Evolutionary conservation across 176 grass and related monocot species (phyloP).

Genomic region (Aegilops tauschii): DNA sequence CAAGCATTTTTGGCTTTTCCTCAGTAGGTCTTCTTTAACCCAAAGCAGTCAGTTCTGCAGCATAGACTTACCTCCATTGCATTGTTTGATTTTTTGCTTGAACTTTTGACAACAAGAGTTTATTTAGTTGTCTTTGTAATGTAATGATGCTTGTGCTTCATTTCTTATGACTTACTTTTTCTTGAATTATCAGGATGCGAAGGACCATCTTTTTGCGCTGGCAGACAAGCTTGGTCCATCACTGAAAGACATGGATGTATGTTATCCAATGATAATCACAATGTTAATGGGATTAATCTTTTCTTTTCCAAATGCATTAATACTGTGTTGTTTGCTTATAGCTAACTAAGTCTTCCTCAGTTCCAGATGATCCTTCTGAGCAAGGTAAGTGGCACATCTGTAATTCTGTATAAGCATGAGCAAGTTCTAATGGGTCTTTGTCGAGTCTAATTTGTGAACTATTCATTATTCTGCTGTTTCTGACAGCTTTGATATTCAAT

Average conservation of each 20-base stretch:
- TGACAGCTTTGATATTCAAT: slow-evolving; percentile 5
- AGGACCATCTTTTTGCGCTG: slow-evolving; percentile 95
- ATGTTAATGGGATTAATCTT: slow-evolving; percentile 6
- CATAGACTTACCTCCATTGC: background rate
- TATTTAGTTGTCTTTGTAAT: slow-evolving; percentile 2
- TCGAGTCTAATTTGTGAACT: background rate
- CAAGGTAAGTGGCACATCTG: slow-evolving; percentile 63
- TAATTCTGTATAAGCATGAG: slow-evolving; percentile 13
- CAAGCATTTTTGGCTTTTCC: background rate
- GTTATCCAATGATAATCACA: slow-evolving; percentile 21
- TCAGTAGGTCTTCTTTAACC: background rate
- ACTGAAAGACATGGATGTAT: slow-evolving; percentile 88
- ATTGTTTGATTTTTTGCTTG: slow-evolving; percentile 6
- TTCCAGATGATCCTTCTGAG: slow-evolving; percentile 74
- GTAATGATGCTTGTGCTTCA: background rate
- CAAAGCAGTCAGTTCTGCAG: slow-evolving; percentile 21
- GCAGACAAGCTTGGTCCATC: slow-evolving; percentile 91
- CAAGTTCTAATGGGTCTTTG: background rate
- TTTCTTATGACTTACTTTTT: slow-evolving; percentile 14
- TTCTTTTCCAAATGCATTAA: slow-evolving; percentile 20
- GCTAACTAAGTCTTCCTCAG: slow-evolving; percentile 85
- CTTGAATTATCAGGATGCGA: slow-evolving; percentile 74
- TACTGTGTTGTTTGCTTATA: slow-evolving; percentile 31
- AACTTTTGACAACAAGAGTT: background rate
- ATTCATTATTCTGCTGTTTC: slow-evolving; percentile 16